Evolutionary conservation across 1,284 basidiomycete genomes (phyloP).

Genomic region (Cryptococcus sp.): DNA sequence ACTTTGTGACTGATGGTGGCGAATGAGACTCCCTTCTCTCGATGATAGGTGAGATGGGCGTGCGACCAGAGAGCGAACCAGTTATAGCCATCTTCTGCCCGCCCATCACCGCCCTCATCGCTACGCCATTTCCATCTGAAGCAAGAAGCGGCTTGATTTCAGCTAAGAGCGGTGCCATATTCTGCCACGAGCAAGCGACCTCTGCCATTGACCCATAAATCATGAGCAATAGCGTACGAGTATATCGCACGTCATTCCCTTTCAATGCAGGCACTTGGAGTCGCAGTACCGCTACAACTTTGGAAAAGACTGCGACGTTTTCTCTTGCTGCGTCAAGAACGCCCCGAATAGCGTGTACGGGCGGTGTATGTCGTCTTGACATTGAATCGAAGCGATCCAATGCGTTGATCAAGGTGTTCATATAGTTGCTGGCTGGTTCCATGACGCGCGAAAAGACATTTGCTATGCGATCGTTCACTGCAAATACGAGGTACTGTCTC

Average conservation of each 20-base stretch:
- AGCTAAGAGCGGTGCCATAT: constrained; percentile 71
- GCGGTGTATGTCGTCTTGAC: constrained; percentile 66
- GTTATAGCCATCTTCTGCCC: constrained; percentile 33
- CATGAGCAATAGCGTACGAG: constrained; percentile 81
- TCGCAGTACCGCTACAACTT: constrained; percentile 78
- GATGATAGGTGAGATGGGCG: constrained; percentile 53
- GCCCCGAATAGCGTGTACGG: constrained; percentile 67
- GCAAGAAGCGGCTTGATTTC: constrained; percentile 68
- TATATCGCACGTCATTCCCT: constrained; percentile 78
- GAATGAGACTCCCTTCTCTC: constrained; percentile 49
- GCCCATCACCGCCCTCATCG: constrained; percentile 16
- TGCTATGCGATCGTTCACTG: constrained; percentile 81
- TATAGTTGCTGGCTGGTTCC: constrained; percentile 78
- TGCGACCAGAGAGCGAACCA: constrained; percentile 35
- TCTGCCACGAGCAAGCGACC: constrained; percentile 80
- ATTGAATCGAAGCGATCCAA: constrained; percentile 90
- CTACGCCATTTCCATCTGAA: constrained; percentile 53
- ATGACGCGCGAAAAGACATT: constrained; percentile 79
- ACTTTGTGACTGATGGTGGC: constrained; percentile 31
- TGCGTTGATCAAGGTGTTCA: constrained; percentile 80
- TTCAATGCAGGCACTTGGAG: constrained; percentile 69
- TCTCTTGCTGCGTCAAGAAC: constrained; percentile 84
- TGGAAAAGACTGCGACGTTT: constrained; percentile 80
- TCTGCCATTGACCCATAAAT: constrained; percentile 90
- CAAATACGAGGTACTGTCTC: constrained; percentile 83